Evolutionary conservation across 257 asterid species (phyloP).

Genomic region (Hygrophila difformis): DNA sequence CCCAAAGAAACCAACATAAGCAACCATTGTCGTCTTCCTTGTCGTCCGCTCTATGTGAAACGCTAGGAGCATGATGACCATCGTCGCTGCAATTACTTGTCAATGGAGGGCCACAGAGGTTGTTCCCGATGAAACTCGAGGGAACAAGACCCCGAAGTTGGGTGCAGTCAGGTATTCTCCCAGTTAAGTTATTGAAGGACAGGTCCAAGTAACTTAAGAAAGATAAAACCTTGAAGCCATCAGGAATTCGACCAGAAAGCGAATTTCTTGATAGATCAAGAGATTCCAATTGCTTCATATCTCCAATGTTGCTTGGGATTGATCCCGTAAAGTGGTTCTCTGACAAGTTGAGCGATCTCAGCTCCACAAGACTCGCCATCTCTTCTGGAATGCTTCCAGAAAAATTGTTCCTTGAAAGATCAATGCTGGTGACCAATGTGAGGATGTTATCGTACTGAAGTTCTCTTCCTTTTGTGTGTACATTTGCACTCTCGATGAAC

Average conservation of each 20-base stretch:
- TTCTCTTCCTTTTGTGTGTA: constrained; percentile 15
- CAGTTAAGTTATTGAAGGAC: constrained; percentile 7
- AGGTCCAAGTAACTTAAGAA: constrained; percentile 2
- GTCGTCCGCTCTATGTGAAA: no score
- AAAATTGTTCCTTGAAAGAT: constrained; percentile 19
- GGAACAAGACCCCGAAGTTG: constrained; percentile 3
- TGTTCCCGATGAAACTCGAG: constrained; percentile 2
- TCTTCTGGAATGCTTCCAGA: constrained; percentile 16
- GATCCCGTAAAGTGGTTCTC: constrained; percentile 8
- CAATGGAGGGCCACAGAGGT: constrained; percentile 5
- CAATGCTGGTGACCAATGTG: constrained; percentile 12
- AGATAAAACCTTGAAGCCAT: neutral
- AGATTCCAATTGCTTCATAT: constrained; percentile 1
- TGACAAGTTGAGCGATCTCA: constrained; percentile 15
- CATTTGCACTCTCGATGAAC: constrained; percentile 15
- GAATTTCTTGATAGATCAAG: constrained; percentile 15
- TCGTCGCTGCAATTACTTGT: no score
- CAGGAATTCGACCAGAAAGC: constrained; percentile 13
- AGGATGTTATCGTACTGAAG: constrained; percentile 11
- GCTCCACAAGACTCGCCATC: constrained; percentile 9
- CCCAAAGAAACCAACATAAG: no score
- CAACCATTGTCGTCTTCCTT: no score
- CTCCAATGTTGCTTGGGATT: constrained; percentile 10
- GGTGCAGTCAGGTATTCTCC: constrained; percentile 1
- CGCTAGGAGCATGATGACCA: no score